A percentile compares a stretch with the other conserved stretches of the same genome.
Conservation (phyloP, 441 rosid genomes). For the Pelargonium australe region DNA sequence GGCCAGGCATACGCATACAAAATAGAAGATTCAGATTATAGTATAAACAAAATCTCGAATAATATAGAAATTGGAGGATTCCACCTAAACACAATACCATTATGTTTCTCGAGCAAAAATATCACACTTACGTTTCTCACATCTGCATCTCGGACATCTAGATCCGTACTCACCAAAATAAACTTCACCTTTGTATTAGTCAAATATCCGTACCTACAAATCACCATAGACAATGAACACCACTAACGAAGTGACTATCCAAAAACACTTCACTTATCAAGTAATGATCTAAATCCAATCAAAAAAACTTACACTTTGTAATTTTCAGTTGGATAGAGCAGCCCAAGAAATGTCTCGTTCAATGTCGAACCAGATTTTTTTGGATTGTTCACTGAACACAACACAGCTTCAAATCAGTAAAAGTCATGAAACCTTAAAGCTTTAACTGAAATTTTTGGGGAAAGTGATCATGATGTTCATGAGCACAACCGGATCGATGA, state of each 20-base stretch:
- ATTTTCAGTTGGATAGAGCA: slow-evolving; percentile 82
- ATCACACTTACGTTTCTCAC: slow-evolving; percentile 64
- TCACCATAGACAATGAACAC: not conserved
- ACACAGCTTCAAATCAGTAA: not conserved
- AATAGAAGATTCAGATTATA: no score
- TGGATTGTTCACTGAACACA: slow-evolving; percentile 70
- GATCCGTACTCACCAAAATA: slow-evolving; percentile 74
- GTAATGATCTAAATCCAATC: not conserved
- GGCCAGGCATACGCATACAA: no score
- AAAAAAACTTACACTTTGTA: slow-evolving; percentile 72
- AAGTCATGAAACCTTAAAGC: not conserved
- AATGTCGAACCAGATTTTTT: slow-evolving; percentile 66
- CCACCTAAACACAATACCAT: no score
- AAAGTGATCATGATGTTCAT: no score
- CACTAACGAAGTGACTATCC: not conserved
- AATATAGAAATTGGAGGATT: no score
- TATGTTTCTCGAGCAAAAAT: no score
- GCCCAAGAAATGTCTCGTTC: slow-evolving; percentile 87
- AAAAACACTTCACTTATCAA: not conserved
- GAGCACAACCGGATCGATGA: no score
- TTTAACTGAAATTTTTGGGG: no score
- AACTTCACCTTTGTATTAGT: slow-evolving; percentile 93
- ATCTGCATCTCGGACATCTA: slow-evolving; percentile 81
- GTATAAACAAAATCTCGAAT: no score
- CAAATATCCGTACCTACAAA: slow-evolving; percentile 71